Evolutionary conservation across 2,329 filamentous ascomycete species (phyloP), one percentile per base, ranked within the genome.

Genomic region (Nannizzia gypsea): DNA sequence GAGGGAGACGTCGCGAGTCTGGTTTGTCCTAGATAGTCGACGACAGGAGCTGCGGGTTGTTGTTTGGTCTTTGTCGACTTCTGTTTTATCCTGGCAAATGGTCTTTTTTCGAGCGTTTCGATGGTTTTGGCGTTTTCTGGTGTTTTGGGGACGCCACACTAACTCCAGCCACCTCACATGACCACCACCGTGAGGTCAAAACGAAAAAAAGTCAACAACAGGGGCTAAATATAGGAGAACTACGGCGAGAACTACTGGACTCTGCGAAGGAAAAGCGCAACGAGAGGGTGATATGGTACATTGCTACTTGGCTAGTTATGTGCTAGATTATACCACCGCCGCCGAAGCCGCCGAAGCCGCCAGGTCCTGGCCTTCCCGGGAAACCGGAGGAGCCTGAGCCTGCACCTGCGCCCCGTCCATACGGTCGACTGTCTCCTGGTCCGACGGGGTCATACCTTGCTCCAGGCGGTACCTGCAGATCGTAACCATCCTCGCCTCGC

Each of bases 391-490:
- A 42, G 38, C 38, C 38, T n/a, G 38, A 78, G 79, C 61, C 75
- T 76, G 52, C 11, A 26, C 26, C 34, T 36, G 17, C 13, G 58
- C 74, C 69, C 58, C 76, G 71, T n/a, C 80, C 78, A 59, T 67
- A 66, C 15, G 76, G 76, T 22, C 81, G 81, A 38, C 73, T 72
- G 64, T 81, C 80, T 0, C 87, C 86, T 0, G 89, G 90, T 0
- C 88, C 88, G 22, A 91, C 74, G 1, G 92, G 92, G 76, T 97
- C 93, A 76, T 90, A 97, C 64, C 93, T 80, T n/a, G 90, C 87
- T 1, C 93, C 93, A 1, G 90, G 90, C 3, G 93, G 93, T 28
- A 83, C 86, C 69, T 86, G 86, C 1, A 87, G 84, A 68, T 91
- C 82, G 67, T 81, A 86, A 0, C 76, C 78, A 13, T 73, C 77